Conservation (phyloP, 2,329 filamentous ascomycete genomes). For the Zymoseptoria passerinii region DNA sequence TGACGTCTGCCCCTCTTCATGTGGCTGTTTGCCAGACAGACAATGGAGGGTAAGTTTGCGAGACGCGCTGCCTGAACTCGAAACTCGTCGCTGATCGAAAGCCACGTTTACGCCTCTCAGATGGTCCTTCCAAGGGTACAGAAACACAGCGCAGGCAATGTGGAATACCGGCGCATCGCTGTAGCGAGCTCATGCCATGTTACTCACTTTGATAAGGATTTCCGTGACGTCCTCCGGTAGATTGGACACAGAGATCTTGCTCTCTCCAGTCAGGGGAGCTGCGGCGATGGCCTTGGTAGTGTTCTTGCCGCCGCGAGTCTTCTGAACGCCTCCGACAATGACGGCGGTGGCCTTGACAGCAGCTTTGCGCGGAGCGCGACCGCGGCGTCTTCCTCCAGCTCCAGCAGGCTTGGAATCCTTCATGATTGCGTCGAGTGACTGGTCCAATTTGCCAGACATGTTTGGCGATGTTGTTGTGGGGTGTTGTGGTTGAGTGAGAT, state of each 20-base stretch:
- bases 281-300: constrained; percentile 52
- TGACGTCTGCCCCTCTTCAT: constrained; percentile 18
- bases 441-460: constrained; percentile 78
- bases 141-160: neutral
- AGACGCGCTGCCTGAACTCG: constrained; percentile 4
- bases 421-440: constrained; percentile 96
- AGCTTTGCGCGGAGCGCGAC: constrained; percentile 41
- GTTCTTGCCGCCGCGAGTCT: constrained; percentile 47
- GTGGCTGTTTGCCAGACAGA: constrained; percentile 25
- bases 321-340: constrained; percentile 68
- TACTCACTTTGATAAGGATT: constrained; percentile 99
- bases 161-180: no score
- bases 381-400: constrained; percentile 36
- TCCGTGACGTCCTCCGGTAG: constrained; percentile 97
- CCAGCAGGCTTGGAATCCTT: constrained; percentile 56
- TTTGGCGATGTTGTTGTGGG: constrained; percentile 9
- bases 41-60: constrained; percentile 15
- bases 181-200: constrained; percentile 24
- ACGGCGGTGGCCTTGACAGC: constrained; percentile 34
- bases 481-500: neutral
- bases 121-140: neutral
- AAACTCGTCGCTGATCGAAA: neutral
- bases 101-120: neutral
- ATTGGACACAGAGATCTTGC: constrained; percentile 98
- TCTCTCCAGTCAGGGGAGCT: constrained; percentile 56